These are phyloP conservation scores for Xerocomellus amylosporus DNA, from an alignment of 768 basidiomycete genomes.

Conservation along the genomic window DNA sequence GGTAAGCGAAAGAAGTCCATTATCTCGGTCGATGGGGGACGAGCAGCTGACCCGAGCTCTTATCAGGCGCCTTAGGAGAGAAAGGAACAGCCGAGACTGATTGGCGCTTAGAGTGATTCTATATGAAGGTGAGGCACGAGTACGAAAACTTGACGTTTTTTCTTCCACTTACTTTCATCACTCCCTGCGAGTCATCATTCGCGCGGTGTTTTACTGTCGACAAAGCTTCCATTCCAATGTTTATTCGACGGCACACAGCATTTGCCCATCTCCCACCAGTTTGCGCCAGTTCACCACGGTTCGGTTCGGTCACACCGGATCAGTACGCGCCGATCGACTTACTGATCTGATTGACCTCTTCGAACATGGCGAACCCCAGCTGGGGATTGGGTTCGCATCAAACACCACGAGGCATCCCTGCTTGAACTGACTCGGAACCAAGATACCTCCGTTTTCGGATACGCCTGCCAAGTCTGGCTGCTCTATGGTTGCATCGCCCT, in stretches of 20 bases:
- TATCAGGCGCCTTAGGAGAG: neutral
- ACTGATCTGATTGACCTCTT: neutral
- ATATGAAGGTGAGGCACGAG: neutral
- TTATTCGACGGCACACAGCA: neutral
- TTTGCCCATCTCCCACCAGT: neutral
- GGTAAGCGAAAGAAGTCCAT: slow-evolving; percentile 8
- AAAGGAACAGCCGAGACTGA: neutral
- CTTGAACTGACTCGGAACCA: too few species aligned
- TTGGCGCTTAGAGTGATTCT: neutral
- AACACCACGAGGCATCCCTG: neutral
- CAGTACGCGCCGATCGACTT: neutral
- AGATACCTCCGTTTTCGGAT: neutral
- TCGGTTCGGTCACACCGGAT: neutral
- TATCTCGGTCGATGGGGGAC: neutral
- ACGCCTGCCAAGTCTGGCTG: neutral
- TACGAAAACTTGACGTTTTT: neutral
- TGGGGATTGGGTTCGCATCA: neutral
- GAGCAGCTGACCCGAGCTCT: neutral
- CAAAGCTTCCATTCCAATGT: neutral
- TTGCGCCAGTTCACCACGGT: neutral
- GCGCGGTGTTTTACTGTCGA: neutral
- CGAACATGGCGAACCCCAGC: too few species aligned
- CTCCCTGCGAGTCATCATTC: too few species aligned
- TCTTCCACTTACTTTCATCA: neutral
- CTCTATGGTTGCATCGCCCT: neutral